phyloP scores from a whole-genome alignment of 768 basidiomycete genomes.

The Suillus variegatus region DNA sequence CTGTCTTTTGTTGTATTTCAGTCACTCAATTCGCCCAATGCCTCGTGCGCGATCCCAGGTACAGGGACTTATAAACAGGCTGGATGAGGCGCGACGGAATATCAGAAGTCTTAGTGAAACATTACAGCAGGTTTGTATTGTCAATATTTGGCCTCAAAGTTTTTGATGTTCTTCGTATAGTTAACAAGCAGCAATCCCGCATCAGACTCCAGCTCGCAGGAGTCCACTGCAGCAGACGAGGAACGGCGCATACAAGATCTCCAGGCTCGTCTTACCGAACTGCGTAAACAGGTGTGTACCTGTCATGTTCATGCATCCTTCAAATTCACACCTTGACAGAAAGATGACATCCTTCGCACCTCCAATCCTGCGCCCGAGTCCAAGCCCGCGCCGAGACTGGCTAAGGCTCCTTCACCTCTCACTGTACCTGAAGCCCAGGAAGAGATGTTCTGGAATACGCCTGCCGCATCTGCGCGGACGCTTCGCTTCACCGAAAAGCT shows the following conservation, averaged over 20 bases:
- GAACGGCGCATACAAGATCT: conserved; percentile 44
- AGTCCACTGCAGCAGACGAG: conserved; percentile 37
- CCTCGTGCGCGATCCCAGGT: conserved; percentile 47
- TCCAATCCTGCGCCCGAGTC: conserved; percentile 20
- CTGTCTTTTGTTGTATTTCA: conserved; percentile 37
- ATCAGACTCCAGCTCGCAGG: conserved; percentile 24
- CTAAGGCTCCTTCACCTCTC: conserved; percentile 23
- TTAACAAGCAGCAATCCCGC: conserved; percentile 20
- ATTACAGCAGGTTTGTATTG: conserved; percentile 37
- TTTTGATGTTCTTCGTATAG: conserved; percentile 2
- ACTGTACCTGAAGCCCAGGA: conserved; percentile 41
- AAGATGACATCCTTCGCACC: conserved; percentile 27
- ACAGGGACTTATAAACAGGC: conserved; percentile 37
- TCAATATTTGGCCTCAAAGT: neutral
- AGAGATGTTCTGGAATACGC: conserved; percentile 65
- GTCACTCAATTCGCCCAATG: conserved; percentile 50
- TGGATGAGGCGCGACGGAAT: conserved; percentile 38
- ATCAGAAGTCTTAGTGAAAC: conserved; percentile 36
- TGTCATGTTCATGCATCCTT: conserved; percentile 6
- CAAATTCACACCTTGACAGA: conserved; percentile 19
- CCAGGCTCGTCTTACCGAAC: conserved; percentile 42
- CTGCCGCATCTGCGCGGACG: conserved; percentile 51
- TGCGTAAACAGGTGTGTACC: conserved; percentile 40
- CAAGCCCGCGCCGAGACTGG: conserved; percentile 15
- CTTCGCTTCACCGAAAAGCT: conserved; percentile 65